phyloP scores from a whole-genome alignment of 2,329 filamentous ascomycete species.

The Apiospora saccharicola region DNA sequence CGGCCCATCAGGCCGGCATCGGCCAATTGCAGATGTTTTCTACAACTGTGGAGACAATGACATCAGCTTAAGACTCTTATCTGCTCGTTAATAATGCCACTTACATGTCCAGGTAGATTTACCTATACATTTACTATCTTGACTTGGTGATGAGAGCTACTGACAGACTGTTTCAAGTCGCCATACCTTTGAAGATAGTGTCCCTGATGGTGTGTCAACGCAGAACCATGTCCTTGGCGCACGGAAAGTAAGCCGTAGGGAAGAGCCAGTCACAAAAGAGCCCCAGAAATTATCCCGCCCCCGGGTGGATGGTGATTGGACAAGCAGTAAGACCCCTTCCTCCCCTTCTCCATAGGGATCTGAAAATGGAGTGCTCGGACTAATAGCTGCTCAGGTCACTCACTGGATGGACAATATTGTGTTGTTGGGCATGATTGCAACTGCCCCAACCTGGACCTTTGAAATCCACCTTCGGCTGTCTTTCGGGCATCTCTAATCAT shows the following conservation, averaged over 20 bases:
- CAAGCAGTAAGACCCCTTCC: too few species aligned
- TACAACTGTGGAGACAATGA: constrained; percentile 26
- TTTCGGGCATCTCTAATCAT: neutral
- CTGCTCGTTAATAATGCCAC: neutral
- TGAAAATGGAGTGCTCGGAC: neutral
- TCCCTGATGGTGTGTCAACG: neutral
- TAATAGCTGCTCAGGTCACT: neutral
- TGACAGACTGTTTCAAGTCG: neutral
- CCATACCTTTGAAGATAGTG: neutral
- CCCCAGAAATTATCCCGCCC: neutral
- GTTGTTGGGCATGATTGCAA: neutral
- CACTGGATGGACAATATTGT: neutral
- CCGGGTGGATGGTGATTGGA: neutral
- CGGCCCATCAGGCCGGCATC: constrained; percentile 24
- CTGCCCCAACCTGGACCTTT: neutral
- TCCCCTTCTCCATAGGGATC: neutral
- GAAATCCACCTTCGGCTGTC: neutral
- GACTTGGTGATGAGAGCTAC: neutral
- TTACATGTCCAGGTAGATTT: neutral
- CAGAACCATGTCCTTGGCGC: constrained; percentile 3
- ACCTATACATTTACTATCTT: neutral
- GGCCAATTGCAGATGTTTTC: constrained; percentile 24
- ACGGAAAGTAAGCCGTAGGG: constrained; percentile 23
- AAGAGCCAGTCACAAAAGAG: neutral
- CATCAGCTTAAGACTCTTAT: constrained; percentile 24